Percentiles rank a stretch among this genome's conserved stretches.
These are phyloP conservation scores for Brettanomyces nanus DNA, from an alignment of 805 yeast genomes.

Conservation along the genomic window DNA sequence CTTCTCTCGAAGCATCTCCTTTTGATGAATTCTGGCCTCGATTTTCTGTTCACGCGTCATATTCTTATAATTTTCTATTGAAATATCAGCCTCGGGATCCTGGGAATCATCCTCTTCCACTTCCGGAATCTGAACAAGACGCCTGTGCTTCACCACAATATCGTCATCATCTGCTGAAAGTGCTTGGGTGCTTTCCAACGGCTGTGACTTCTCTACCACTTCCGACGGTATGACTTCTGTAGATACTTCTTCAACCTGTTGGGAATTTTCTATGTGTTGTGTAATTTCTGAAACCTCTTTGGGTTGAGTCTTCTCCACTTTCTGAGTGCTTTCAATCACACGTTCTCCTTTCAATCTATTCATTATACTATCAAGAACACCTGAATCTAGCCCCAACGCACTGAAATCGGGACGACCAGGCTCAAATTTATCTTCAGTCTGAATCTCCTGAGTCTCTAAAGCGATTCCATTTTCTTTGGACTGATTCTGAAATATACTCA, in stretches of 20 bases:
- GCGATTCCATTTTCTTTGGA: background rate
- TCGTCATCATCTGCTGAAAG: conserved; percentile 6
- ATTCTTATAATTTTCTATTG: conserved; percentile 14
- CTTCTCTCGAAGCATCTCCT: conserved; percentile 7
- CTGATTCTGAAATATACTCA: conserved; percentile 1
- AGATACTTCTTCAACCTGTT: conserved; percentile 1
- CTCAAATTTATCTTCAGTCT: background rate
- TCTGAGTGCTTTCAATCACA: background rate
- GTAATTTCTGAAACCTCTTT: background rate
- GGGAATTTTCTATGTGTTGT: background rate
- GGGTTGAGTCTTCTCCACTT: conserved; percentile 3
- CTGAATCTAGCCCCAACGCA: conserved; percentile 3
- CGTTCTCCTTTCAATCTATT: background rate
- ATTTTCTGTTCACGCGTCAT: conserved; percentile 22
- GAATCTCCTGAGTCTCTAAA: background rate
- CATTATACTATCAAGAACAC: conserved; percentile 2
- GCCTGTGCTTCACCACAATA: conserved; percentile 3
- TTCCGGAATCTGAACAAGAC: background rate
- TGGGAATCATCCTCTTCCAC: conserved; percentile 5
- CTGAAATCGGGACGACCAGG: conserved; percentile 1
- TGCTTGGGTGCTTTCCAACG: conserved; percentile 4
- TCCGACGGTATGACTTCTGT: background rate
- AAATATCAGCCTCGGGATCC: conserved; percentile 1
- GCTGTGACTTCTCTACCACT: background rate
- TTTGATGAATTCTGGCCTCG: conserved; percentile 14